Base-by-base conservation (phyloP, 768 basidiomycete genomes). In the Kwoniella sp. region DNA sequence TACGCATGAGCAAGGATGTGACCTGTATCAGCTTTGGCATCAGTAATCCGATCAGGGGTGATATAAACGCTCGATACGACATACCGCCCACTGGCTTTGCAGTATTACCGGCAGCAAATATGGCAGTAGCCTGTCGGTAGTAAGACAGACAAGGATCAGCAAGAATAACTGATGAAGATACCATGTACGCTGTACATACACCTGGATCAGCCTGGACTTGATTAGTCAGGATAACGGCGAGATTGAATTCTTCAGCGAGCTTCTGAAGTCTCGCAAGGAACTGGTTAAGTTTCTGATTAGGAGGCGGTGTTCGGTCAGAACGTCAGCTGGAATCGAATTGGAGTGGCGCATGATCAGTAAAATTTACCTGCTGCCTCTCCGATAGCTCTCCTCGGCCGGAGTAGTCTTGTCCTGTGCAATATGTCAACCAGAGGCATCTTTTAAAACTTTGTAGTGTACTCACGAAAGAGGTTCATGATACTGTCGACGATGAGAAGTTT, bases 391-490 rank as follows among this genome's bases (percentile, higher is more conserved):
- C 95, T 82, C 94, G 83, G 22, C 94, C 94, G 2, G 90, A 91
- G 78, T 83, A 98, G 80, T 98, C 94, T 54, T 79, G 77, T 21
- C 48, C 92, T 90, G 21, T 2, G 12, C 36, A 29, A 15, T 29
- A 48, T 21, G 48, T 54, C 37, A 67, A 53, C 25, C 0, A 12
- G n/a, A 25, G 58, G n/a, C 4, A 15, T 30, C 17, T 4, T 9
- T 15, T 19, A 19, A 19, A 19, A n/a, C n/a, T 15, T 9, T 10
- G 10, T 44, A 27, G 6, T 24, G 1, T 5, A 44, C 77, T 65
- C 51, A 75, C 92, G 87, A 79, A 98, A 98, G 6, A 95, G 84
- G 27, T 94, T 95, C 91, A 98, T 95, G 65, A 97, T 94, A 71
- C 91, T 93, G 77, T 97, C 95, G 36, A 97, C 86, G 63, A 97